These are phyloP conservation scores for Cairneyella variabilis DNA, from an alignment of 495 filamentous ascomycete species.

Conservation along the genomic window DNA sequence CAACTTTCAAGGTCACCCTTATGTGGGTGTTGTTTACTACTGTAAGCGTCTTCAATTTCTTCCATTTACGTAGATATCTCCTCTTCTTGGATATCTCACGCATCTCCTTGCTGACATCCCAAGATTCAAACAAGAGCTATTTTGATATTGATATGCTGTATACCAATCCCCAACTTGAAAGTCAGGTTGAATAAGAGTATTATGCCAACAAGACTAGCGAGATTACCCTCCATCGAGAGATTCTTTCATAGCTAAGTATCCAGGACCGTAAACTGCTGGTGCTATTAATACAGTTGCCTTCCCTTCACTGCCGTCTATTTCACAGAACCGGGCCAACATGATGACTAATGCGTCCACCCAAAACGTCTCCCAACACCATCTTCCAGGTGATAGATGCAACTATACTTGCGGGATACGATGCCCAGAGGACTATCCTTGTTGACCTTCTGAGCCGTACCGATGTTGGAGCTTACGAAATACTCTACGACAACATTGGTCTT, in stretches of 20 bases:
- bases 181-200: conserved; percentile 12
- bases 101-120: neutral
- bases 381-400: conserved; percentile 32
- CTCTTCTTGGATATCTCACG: too few species aligned
- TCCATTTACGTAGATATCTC: neutral
- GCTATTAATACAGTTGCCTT: conserved; percentile 39
- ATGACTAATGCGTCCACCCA: conserved; percentile 23
- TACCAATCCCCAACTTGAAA: conserved; percentile 2
- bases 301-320: conserved; percentile 31
- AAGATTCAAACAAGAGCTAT: conserved; percentile 5
- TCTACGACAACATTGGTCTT: conserved; percentile 38
- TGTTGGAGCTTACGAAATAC: conserved; percentile 35
- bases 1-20: conserved; percentile 58
- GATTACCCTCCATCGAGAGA: neutral
- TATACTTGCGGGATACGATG: conserved; percentile 36
- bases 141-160: conserved; percentile 7
- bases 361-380: conserved; percentile 26
- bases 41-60: too few species aligned
- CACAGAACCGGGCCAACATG: conserved; percentile 22
- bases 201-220: conserved; percentile 17
- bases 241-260: neutral
- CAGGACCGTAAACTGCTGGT: conserved; percentile 39
- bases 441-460: conserved; percentile 33
- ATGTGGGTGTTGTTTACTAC: conserved; percentile 12
- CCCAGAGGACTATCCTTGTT: conserved; percentile 31